Conservation (phyloP, 805 yeast species). For the Candida orba region DNA sequence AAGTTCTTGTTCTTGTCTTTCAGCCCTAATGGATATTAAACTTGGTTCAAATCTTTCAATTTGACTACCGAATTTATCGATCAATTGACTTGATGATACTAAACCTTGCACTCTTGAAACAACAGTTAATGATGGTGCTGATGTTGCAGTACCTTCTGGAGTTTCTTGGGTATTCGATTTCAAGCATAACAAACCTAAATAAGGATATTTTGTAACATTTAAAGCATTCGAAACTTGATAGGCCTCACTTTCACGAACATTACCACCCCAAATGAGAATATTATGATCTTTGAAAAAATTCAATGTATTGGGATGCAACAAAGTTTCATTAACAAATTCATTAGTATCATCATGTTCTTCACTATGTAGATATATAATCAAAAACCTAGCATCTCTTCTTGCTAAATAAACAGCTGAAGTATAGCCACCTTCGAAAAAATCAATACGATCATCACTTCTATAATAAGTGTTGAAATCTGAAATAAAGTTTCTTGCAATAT, state of each 20-base stretch:
- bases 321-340: slow-evolving; percentile 44
- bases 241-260: slow-evolving; percentile 73
- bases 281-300: slow-evolving; percentile 42
- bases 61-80: slow-evolving; percentile 38
- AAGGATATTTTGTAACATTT: slow-evolving; percentile 71
- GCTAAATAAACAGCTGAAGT: slow-evolving; percentile 70
- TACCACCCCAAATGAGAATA: slow-evolving; percentile 80
- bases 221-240: slow-evolving; percentile 74
- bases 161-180: slow-evolving; percentile 48
- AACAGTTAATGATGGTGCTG: slow-evolving; percentile 51
- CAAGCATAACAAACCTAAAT: slow-evolving; percentile 66
- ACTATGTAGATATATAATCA: slow-evolving; percentile 67
- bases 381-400: slow-evolving; percentile 61
- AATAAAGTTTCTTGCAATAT: slow-evolving; percentile 44
- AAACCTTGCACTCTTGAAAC: slow-evolving; percentile 59
- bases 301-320: slow-evolving; percentile 45
- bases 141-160: slow-evolving; percentile 45
- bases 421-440: slow-evolving; percentile 67
- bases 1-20: slow-evolving; percentile 52
- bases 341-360: slow-evolving; percentile 59
- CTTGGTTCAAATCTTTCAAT: slow-evolving; percentile 55
- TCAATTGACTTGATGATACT: slow-evolving; percentile 32
- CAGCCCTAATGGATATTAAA: slow-evolving; percentile 52
- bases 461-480: slow-evolving; percentile 43
- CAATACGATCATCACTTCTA: slow-evolving; percentile 14